phyloP scores from a whole-genome alignment of 1,284 basidiomycete species.

The Butyriboletus appendiculatus region DNA sequence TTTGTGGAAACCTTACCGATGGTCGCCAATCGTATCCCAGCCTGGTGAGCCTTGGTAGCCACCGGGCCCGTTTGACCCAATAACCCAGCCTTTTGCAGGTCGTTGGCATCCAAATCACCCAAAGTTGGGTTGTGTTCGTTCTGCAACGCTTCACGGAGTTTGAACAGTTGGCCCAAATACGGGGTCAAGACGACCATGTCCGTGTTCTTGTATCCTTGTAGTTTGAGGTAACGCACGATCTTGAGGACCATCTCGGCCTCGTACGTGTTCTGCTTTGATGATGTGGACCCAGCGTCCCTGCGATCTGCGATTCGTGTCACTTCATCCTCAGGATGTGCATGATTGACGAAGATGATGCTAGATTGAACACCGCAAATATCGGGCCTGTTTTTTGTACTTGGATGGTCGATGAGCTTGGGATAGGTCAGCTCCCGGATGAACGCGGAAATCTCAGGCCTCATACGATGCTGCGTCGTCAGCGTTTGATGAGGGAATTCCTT shows the following conservation, averaged over 20 bases:
- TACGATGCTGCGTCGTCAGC: slow-evolving; percentile 61
- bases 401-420: slow-evolving; percentile 58
- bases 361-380: slow-evolving; percentile 53
- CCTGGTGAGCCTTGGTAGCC: slow-evolving; percentile 38
- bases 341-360: slow-evolving; percentile 62
- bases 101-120: slow-evolving; percentile 60
- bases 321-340: slow-evolving; percentile 57
- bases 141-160: slow-evolving; percentile 46
- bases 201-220: slow-evolving; percentile 64
- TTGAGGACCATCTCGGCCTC: slow-evolving; percentile 65
- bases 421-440: slow-evolving; percentile 62
- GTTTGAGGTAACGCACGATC: slow-evolving; percentile 61
- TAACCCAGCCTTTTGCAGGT: slow-evolving; percentile 57
- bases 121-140: slow-evolving; percentile 57
- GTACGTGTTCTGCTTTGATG: slow-evolving; percentile 60
- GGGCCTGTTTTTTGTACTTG: slow-evolving; percentile 47
- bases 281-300: slow-evolving; percentile 45
- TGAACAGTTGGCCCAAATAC: slow-evolving; percentile 64
- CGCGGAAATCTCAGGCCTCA: slow-evolving; percentile 67
- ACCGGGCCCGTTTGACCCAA: slow-evolving; percentile 34
- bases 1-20: slow-evolving; percentile 45
- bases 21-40: slow-evolving; percentile 53
- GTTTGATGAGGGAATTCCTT: slow-evolving; percentile 60
- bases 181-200: slow-evolving; percentile 64
- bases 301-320: slow-evolving; percentile 41